phyloP scores from a whole-genome alignment of 2,329 filamentous ascomycete genomes.

The Penicillium palitans region DNA sequence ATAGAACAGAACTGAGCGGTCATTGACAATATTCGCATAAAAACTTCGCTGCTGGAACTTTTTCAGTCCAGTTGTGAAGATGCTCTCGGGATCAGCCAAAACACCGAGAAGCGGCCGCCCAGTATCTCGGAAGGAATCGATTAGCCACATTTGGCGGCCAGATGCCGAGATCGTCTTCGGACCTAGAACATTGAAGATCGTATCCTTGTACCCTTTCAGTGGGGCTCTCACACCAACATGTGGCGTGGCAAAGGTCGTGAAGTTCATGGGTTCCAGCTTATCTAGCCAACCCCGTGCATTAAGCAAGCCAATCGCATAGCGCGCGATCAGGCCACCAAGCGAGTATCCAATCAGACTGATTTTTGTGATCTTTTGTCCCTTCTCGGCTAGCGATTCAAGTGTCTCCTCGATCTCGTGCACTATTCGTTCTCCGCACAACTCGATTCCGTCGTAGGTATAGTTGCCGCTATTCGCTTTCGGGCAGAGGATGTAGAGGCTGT shows the following conservation, averaged over 20 bases:
- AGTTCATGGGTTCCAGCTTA: conserved; percentile 81
- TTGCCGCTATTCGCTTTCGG: conserved; percentile 58
- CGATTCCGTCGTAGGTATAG: conserved; percentile 66
- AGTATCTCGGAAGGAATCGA: conserved; percentile 82
- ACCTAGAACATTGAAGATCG: conserved; percentile 79
- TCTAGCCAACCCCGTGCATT: conserved; percentile 79
- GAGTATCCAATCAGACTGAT: conserved; percentile 89
- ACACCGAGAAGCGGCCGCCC: conserved; percentile 76
- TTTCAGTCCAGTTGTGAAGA: conserved; percentile 78
- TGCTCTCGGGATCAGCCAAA: conserved; percentile 77
- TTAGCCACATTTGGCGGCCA: conserved; percentile 81
- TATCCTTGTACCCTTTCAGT: conserved; percentile 63
- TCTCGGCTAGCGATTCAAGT: conserved; percentile 54
- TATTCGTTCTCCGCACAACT: conserved; percentile 67
- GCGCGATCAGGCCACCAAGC: conserved; percentile 78
- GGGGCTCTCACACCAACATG: conserved; percentile 76
- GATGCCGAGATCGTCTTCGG: conserved; percentile 78
- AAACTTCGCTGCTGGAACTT: conserved; percentile 74
- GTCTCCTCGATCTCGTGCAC: conserved; percentile 63
- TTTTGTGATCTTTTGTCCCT: conserved; percentile 72
- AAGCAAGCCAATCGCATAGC: conserved; percentile 83
- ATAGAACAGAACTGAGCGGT: conserved; percentile 77
- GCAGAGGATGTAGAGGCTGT: conserved; percentile 57
- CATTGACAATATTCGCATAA: conserved; percentile 86
- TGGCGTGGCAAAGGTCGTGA: conserved; percentile 86